A percentile compares a stretch with the other conserved stretches of the same genome.
Conservation (phyloP, 2,329 filamentous ascomycete genomes). For the Anisogramma anomala region DNA sequence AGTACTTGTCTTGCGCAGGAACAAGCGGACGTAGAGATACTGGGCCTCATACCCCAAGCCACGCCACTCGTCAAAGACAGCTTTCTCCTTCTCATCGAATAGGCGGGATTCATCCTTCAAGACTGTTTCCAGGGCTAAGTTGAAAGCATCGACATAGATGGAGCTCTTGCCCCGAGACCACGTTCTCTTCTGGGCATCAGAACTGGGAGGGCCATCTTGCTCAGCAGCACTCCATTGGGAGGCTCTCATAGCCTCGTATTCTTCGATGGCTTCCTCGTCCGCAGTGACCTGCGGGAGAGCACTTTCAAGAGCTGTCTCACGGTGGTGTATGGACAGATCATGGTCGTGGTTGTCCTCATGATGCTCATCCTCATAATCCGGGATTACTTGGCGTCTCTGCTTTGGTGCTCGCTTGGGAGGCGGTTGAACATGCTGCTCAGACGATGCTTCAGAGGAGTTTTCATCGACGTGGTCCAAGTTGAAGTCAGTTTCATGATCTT, state of each 20-base stretch:
- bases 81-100: constrained; percentile 68
- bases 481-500: constrained; percentile 20
- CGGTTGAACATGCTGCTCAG: constrained; percentile 1
- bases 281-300: constrained; percentile 56
- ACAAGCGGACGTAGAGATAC: constrained; percentile 88
- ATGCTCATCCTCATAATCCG: constrained; percentile 18
- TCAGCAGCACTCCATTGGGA: constrained; percentile 34
- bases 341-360: constrained; percentile 15
- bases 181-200: constrained; percentile 33
- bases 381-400: constrained; percentile 6
- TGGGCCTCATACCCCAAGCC: constrained; percentile 71
- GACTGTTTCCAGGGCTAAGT: constrained; percentile 80
- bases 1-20: constrained; percentile 77
- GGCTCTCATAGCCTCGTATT: constrained; percentile 62
- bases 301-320: constrained; percentile 55
- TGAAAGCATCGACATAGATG: constrained; percentile 96
- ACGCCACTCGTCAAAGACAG: constrained; percentile 68
- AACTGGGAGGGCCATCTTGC: constrained; percentile 32
- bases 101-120: constrained; percentile 79
- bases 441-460: constrained; percentile 13
- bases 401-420: background rate
- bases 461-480: constrained; percentile 25
- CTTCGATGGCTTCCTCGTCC: constrained; percentile 61
- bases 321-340: background rate
- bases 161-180: constrained; percentile 75